Evolutionary conservation across 805 yeast species (phyloP), one percentile per base, ranked within the genome.

Genomic region (Candida argentea): DNA sequence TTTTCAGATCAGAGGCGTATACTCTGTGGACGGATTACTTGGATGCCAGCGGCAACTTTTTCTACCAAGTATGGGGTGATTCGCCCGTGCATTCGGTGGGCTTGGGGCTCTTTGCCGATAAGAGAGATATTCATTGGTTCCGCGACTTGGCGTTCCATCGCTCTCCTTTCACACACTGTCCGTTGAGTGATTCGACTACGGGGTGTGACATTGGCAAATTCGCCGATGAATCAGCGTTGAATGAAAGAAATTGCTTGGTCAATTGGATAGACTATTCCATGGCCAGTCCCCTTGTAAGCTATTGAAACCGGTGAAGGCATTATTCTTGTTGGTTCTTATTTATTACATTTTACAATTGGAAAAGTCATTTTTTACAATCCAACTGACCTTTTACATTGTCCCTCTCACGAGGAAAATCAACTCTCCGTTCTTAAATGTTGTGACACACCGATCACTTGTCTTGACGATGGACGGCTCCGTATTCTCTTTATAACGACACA

Each of bases 11-110:
- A 14, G 76, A 79, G 30, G 72, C 85, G 1, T 85, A 84, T 45
- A 57, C 62, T 21, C 52, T 55, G 8, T 84, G 80, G 73, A 71
- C 77, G 43, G 56, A 76, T 18, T 55, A 61, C 42, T 54, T 85
- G 22, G 94, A 84, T 32, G 35, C 61, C 3, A 52, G 75, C 1
- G 91, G 93, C 12, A 89, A 89, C 4, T 84, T 84, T 44, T 85
- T 82, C 50, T 85, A 85, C 43, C 95, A 86, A 50, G 56, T 94
- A 32, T 84, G 94, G 94, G 94, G 94, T 3, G 95, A 84, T 57
- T 94, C 94, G 0, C 94, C 94, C 0, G 91, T 84, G 2, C 91
- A 83, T 48, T 73, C 86, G 3, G 44, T 85, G 24, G 94, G 89
- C 0, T 52, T 83, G 20, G 70, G 73, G 5, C 46, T 83, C 28